Conservation (phyloP, 2,329 filamentous ascomycete genomes). For the Chalara sp. region DNA sequence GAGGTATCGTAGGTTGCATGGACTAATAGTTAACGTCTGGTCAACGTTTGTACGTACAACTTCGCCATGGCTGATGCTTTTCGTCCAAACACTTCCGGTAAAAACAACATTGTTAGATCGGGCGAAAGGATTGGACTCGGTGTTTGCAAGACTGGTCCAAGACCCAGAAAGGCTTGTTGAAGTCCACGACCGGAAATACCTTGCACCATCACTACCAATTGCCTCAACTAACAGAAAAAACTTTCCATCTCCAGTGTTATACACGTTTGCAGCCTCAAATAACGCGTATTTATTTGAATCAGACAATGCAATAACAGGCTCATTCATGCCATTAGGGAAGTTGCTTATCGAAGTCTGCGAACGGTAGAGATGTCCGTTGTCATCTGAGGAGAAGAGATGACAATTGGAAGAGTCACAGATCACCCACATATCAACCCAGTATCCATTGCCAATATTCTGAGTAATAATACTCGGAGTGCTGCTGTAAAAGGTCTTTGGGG, state of each 20-base stretch:
- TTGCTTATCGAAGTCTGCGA: slow-evolving; percentile 26
- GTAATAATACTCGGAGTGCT: slow-evolving; percentile 27
- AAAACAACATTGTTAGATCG: slow-evolving; percentile 30
- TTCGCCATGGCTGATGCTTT: slow-evolving; percentile 28
- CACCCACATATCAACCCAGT: slow-evolving; percentile 38
- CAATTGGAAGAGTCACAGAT: slow-evolving; percentile 32
- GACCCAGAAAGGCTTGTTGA: slow-evolving; percentile 25
- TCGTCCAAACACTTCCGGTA: slow-evolving; percentile 29
- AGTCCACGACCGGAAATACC: slow-evolving; percentile 35
- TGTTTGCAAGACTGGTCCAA: slow-evolving; percentile 30
- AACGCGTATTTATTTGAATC: slow-evolving; percentile 24
- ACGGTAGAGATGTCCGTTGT: slow-evolving; percentile 35
- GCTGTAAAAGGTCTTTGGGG: slow-evolving; percentile 28
- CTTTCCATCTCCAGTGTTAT: slow-evolving; percentile 21
- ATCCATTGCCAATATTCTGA: slow-evolving; percentile 28
- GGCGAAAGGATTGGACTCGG: slow-evolving; percentile 31
- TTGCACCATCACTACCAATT: slow-evolving; percentile 26
- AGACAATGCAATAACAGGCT: slow-evolving; percentile 29
- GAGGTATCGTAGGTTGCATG: slow-evolving; percentile 58
- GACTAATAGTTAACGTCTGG: slow-evolving; percentile 55
- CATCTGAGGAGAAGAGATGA: slow-evolving; percentile 34
- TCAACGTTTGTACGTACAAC: slow-evolving; percentile 29
- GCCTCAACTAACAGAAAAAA: slow-evolving; percentile 35
- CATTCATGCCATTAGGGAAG: slow-evolving; percentile 31
- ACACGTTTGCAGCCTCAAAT: slow-evolving; percentile 33